Conservation (phyloP, 306 rosid genomes). For the Quillaja saponaria region DNA sequence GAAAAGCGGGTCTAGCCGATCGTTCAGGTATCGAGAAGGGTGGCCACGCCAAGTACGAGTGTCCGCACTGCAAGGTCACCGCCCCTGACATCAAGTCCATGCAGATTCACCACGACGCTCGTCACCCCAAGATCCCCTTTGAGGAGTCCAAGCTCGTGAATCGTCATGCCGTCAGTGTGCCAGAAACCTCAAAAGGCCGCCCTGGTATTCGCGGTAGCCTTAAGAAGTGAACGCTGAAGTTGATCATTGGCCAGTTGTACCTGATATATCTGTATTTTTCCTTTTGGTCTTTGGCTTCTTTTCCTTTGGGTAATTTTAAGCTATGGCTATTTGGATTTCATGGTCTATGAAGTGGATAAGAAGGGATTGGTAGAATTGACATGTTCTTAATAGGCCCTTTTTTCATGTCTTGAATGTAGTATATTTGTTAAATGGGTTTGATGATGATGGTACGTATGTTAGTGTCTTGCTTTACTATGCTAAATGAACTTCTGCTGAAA, state of each 20-base stretch:
- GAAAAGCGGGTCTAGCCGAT: slow-evolving; percentile 80
- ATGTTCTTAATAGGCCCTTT: slow-evolving; percentile 25
- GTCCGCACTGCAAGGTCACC: slow-evolving; percentile 85
- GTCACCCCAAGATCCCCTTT: slow-evolving; percentile 77
- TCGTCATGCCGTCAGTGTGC: slow-evolving; percentile 37
- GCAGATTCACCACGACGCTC: slow-evolving; percentile 96
- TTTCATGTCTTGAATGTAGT: slow-evolving; percentile 21
- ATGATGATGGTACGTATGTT: neutral
- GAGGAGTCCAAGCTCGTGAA: slow-evolving; percentile 67
- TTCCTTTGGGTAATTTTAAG: slow-evolving; percentile 5
- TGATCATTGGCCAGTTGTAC: slow-evolving; percentile 14
- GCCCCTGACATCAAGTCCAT: slow-evolving; percentile 88
- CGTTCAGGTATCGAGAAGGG: slow-evolving; percentile 75
- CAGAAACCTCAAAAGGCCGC: slow-evolving; percentile 48
- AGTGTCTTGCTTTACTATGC: neutral
- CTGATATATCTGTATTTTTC: slow-evolving; percentile 4
- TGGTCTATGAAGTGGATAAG: slow-evolving; percentile 11
- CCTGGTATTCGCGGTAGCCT: slow-evolving; percentile 92
- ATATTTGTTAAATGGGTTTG: neutral
- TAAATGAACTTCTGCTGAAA: no score
- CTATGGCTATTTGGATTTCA: slow-evolving; percentile 4
- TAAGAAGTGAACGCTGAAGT: slow-evolving; percentile 51
- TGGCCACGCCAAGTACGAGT: slow-evolving; percentile 95
- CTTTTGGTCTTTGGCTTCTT: neutral
- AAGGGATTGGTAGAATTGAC: slow-evolving; percentile 32